phyloP scores from a whole-genome alignment of 371 early-diverging fungal genomes.

The Circinella minor region DNA sequence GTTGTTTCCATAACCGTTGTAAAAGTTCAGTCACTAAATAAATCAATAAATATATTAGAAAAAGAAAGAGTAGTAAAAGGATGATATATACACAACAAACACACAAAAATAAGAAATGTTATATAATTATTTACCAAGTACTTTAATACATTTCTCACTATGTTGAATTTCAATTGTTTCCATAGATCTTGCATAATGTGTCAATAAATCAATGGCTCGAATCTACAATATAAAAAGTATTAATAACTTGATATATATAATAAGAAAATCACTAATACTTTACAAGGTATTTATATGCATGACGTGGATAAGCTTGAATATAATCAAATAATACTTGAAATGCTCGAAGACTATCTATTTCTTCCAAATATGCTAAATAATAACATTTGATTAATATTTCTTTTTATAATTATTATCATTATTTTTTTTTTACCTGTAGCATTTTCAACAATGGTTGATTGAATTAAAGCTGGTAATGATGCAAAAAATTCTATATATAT shows the following conservation, averaged over 20 bases:
- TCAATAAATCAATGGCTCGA: slow-evolving; percentile 40
- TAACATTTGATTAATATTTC: too few relatives aligned
- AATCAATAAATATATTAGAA: not conserved
- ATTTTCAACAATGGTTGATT: slow-evolving; percentile 46
- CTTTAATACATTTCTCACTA: slow-evolving; percentile 32
- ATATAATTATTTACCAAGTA: slow-evolving; percentile 27
- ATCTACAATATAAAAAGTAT: slow-evolving; percentile 23
- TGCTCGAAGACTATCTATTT: slow-evolving; percentile 37
- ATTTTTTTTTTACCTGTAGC: slow-evolving; percentile 33
- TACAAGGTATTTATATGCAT: slow-evolving; percentile 55
- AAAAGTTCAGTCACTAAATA: slow-evolving; percentile 43
- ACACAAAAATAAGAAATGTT: not conserved
- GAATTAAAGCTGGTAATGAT: slow-evolving; percentile 45
- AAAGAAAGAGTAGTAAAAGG: too few relatives aligned
- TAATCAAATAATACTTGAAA: slow-evolving; percentile 46
- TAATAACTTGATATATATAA: too few relatives aligned
- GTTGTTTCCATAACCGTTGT: slow-evolving; percentile 48
- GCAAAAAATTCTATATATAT: slow-evolving; percentile 41
- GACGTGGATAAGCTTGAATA: slow-evolving; percentile 49
- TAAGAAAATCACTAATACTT: not conserved
- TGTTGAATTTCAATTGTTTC: slow-evolving; percentile 27
- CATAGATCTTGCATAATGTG: slow-evolving; percentile 33
- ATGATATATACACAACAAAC: too few relatives aligned
- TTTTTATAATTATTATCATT: not conserved
- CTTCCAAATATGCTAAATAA: slow-evolving; percentile 34